Evolutionary conservation across 345 rosid genomes (phyloP), one percentile per base, ranked within the genome.

Genomic region (Turritis glabra): DNA sequence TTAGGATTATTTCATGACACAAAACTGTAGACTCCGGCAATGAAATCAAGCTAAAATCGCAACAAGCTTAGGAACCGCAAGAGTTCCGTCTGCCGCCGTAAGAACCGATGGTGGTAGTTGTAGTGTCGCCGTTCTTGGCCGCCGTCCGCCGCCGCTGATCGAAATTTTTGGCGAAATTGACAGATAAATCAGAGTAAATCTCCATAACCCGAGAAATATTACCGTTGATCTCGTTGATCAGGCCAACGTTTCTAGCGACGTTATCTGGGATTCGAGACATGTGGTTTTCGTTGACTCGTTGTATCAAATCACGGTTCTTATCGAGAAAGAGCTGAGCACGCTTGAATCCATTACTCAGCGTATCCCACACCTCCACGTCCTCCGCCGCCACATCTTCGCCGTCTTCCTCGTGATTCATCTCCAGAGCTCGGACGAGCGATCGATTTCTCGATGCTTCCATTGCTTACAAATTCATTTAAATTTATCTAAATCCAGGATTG

Each of bases 281-380:
- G 61, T 88, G 91, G 38, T 90, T 90, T 53, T 90, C 88, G 74
- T 90, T 88, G 40, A 88, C 96, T 50, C 85, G 88, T 71, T 82
- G 84, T 56, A 87, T 88, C 74, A 90, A 77, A 26, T 51, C 83
- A 68, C 89, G 77, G 58, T 90, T 90, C 75, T 87, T 72, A 67
- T 90, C 96, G 32, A 90, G 79, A 27, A 84, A 82, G 21, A 83
- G 48, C 74, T 86, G 91, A 8, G 83, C 93, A 67, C 81, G 81
- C 56, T 76, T 73, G 75, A 83, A 85, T 46, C 76, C 77, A 47
- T 75, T 38, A 81, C 64, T 74, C 72, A 90, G 63, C 33, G 76
- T 51, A 29, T 79, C 77, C 90, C 91, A 88, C 10, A 66, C 85
- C 84, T 82, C 80, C 25, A 77, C 74, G 64, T 86, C 52, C 3